Conservation (phyloP, 352 stramenopile species). For the Peronosclerospora sorghi region DNA sequence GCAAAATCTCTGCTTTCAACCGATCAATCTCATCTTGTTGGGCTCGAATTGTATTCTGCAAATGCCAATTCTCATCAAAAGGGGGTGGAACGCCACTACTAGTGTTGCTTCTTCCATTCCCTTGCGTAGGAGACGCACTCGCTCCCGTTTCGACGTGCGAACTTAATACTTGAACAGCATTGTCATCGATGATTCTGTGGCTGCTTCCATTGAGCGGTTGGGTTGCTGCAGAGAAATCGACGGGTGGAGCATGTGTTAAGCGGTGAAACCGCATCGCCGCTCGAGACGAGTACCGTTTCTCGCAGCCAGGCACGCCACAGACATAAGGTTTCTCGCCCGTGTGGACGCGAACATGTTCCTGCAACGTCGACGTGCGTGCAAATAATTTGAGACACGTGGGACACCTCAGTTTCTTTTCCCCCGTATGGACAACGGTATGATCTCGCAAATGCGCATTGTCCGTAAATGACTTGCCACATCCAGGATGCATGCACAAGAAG, state of each 20-base stretch:
- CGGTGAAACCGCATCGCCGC: slow-evolving; percentile 51
- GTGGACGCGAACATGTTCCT: slow-evolving; percentile 58
- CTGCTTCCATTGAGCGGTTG: neutral
- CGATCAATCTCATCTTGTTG: slow-evolving; percentile 38
- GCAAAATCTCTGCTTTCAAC: slow-evolving; percentile 26
- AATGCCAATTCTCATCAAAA: slow-evolving; percentile 8
- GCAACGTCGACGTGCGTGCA: slow-evolving; percentile 40
- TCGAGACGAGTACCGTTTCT: slow-evolving; percentile 56
- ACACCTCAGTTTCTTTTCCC: slow-evolving; percentile 51
- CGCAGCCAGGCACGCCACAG: slow-evolving; percentile 38
- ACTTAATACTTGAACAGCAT: neutral
- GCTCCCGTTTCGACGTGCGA: neutral
- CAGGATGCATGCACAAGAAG: slow-evolving; percentile 55
- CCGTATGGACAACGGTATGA: slow-evolving; percentile 64
- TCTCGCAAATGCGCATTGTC: slow-evolving; percentile 58
- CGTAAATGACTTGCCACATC: slow-evolving; percentile 57
- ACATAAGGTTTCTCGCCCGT: slow-evolving; percentile 62
- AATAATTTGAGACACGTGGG: slow-evolving; percentile 38
- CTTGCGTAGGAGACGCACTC: neutral
- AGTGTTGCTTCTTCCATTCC: neutral
- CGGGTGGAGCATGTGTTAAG: slow-evolving; percentile 17
- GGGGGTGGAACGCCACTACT: neutral
- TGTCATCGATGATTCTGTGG: neutral
- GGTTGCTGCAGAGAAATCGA: slow-evolving; percentile 1
- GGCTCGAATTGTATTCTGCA: slow-evolving; percentile 29